phyloP scores from a whole-genome alignment of 2,329 filamentous ascomycete species.

The Sporothrix protearum region DNA sequence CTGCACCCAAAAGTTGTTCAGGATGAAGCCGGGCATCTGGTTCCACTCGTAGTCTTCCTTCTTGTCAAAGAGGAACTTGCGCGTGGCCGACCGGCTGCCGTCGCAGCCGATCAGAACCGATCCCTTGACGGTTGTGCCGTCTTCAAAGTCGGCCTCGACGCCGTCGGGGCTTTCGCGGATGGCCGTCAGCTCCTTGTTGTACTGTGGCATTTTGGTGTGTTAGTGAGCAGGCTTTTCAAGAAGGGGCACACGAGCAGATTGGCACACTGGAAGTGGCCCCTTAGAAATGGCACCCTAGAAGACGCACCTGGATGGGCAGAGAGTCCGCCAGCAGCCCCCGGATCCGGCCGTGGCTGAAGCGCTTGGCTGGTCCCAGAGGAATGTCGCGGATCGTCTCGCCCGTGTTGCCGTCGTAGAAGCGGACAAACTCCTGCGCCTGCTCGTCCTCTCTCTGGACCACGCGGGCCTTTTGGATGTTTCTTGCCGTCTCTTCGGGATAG shows the following conservation, averaged over 20 bases:
- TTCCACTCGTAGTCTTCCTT: conserved; percentile 10
- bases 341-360: conserved; percentile 19
- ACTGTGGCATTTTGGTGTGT: background rate
- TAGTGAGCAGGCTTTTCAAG: background rate
- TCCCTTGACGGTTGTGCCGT: conserved; percentile 11
- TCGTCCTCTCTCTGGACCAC: conserved; percentile 20
- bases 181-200: conserved; percentile 10
- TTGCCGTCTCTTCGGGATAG: conserved; percentile 7
- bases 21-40: conserved; percentile 14
- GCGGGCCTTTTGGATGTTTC: conserved; percentile 1
- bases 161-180: conserved; percentile 6
- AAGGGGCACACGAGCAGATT: background rate
- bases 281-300: too few relatives aligned
- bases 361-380: conserved; percentile 17
- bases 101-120: conserved; percentile 15
- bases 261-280: background rate
- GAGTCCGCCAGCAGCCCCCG: conserved; percentile 13
- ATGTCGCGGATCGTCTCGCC: conserved; percentile 15
- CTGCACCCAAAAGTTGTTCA: conserved; percentile 21
- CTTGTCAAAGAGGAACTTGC: conserved; percentile 8
- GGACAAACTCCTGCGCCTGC: conserved; percentile 10
- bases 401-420: conserved; percentile 17
- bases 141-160: conserved; percentile 14
- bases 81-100: conserved; percentile 14
- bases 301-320: conserved; percentile 15